Evolutionary conservation across 208 protist genomes (phyloP).

Genomic region (Acanthamoeba royreba): DNA sequence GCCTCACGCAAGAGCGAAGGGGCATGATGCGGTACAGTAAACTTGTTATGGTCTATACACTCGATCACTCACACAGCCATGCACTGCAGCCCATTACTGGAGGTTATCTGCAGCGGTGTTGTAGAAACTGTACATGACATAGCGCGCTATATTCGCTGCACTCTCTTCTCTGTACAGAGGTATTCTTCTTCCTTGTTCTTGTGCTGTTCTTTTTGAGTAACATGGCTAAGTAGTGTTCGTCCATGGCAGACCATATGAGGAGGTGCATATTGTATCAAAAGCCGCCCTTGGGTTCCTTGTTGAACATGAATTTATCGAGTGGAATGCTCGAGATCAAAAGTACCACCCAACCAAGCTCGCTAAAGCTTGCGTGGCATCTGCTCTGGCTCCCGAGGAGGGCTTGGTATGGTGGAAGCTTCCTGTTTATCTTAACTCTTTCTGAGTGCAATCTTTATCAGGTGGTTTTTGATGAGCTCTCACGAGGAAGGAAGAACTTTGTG

Average conservation of each 20-base stretch:
- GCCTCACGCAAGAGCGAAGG: slow-evolving; percentile 26
- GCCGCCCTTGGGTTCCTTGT: slow-evolving; percentile 57
- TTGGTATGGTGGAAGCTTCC: neutral
- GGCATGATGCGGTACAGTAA: slow-evolving; percentile 56
- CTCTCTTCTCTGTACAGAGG: slow-evolving; percentile 65
- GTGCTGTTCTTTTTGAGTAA: neutral
- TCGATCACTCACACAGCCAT: neutral
- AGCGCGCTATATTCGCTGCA: slow-evolving; percentile 65
- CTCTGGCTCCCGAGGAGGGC: slow-evolving; percentile 67
- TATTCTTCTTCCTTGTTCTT: neutral
- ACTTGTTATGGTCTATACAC: neutral
- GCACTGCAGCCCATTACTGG: slow-evolving; percentile 78
- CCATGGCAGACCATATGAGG: slow-evolving; percentile 24
- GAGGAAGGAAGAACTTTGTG: slow-evolving; percentile 55
- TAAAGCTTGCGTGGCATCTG: slow-evolving; percentile 51
- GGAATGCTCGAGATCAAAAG: neutral
- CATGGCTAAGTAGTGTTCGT: neutral
- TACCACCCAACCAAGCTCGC: slow-evolving; percentile 64
- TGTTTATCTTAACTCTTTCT: neutral
- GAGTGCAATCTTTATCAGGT: slow-evolving; percentile 30
- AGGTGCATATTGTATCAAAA: slow-evolving; percentile 49
- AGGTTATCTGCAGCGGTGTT: slow-evolving; percentile 83
- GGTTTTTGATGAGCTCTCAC: slow-evolving; percentile 61
- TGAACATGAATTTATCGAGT: slow-evolving; percentile 59
- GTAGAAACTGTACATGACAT: slow-evolving; percentile 71